phyloP scores from a whole-genome alignment of 2,329 filamentous ascomycete genomes.

The Ascochyta rabiei region DNA sequence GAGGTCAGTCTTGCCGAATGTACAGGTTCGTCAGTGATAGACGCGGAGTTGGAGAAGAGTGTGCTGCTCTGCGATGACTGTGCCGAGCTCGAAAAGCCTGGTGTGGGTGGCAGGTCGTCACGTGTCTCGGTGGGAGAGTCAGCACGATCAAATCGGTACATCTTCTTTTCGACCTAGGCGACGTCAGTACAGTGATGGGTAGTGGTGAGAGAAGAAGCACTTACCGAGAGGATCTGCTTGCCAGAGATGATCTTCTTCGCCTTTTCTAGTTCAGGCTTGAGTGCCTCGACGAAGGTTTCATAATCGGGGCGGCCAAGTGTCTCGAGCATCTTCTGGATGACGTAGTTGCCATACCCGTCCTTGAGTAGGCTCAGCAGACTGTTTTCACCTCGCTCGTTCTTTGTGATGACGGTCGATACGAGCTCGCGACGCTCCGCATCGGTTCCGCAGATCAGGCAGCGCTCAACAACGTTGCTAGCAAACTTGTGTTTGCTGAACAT shows the following conservation, averaged over 20 bases:
- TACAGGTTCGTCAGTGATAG: constrained; percentile 57
- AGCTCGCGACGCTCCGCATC: constrained; percentile 73
- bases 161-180: constrained; percentile 54
- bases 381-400: constrained; percentile 68
- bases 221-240: constrained; percentile 53
- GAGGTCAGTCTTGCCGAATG: constrained; percentile 21
- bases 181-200: constrained; percentile 7
- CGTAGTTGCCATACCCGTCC: constrained; percentile 94
- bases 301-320: constrained; percentile 51
- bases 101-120: constrained; percentile 55
- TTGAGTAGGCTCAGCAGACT: constrained; percentile 80
- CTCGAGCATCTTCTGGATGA: constrained; percentile 84
- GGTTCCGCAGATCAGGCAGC: constrained; percentile 77
- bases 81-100: constrained; percentile 71
- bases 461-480: constrained; percentile 96
- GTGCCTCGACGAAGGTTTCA: constrained; percentile 47
- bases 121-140: constrained; percentile 37
- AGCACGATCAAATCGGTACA: constrained; percentile 51
- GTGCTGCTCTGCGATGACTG: constrained; percentile 73
- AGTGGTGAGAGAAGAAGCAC: neutral
- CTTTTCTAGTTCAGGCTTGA: constrained; percentile 54
- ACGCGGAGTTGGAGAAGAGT: constrained; percentile 67
- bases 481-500: constrained; percentile 91
- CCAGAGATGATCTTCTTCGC: constrained; percentile 49
- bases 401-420: constrained; percentile 53